These are phyloP conservation scores for Zanthoxylum bungeanum DNA, from an alignment of 345 rosid species.

Conservation along the genomic window DNA sequence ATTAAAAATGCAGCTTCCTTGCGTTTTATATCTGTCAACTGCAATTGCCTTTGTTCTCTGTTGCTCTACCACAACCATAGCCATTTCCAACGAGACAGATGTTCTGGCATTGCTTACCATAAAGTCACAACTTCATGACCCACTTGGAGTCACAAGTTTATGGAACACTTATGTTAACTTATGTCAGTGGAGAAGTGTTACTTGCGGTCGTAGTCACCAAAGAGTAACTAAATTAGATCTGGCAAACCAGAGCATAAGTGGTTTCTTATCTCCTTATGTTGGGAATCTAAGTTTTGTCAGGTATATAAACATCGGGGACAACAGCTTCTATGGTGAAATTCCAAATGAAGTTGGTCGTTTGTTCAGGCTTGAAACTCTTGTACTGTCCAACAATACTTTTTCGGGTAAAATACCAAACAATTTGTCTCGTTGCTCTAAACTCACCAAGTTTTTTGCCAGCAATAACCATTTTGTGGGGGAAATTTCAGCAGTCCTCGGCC, in stretches of 20 bases:
- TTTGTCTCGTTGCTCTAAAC: constrained; percentile 11
- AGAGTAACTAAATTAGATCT: not conserved
- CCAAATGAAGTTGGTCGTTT: constrained; percentile 16
- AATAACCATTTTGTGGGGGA: not conserved
- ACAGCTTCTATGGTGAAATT: constrained; percentile 1
- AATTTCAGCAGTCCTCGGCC: not conserved
- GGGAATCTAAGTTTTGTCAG: not conserved
- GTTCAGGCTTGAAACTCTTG: not conserved
- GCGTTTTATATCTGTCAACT: not conserved
- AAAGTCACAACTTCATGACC: not conserved
- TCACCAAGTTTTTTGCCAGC: accelerated
- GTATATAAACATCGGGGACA: not conserved
- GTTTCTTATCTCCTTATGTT: not conserved
- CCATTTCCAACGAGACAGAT: not conserved
- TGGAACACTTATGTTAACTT: not conserved
- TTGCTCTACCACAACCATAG: not conserved
- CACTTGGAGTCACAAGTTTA: not conserved
- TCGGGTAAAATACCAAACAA: constrained; percentile 11
- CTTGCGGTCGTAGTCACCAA: not conserved
- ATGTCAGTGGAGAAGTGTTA: not conserved
- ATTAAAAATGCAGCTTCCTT: not conserved
- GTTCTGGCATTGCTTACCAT: not conserved
- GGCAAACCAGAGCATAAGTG: not conserved
- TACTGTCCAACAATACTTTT: not conserved
- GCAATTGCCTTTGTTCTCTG: not conserved